These are phyloP conservation scores for Verticillium nonalfalfae DNA, from an alignment of 2,329 filamentous ascomycete genomes.

Conservation along the genomic window DNA sequence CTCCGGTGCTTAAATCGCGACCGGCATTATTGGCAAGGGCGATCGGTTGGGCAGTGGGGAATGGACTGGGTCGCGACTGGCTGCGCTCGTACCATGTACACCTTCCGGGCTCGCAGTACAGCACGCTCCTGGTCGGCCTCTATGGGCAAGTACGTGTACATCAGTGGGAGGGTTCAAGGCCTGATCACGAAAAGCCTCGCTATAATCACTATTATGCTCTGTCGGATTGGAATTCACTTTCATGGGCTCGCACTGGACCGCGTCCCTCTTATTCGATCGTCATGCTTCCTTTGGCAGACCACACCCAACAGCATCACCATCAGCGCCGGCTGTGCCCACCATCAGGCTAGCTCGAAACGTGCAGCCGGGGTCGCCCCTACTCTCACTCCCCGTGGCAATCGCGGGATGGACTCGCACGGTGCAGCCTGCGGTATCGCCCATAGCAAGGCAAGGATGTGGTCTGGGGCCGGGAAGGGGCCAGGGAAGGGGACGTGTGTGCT, in stretches of 20 bases:
- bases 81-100: not conserved
- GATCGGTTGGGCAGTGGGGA: not conserved
- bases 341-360: not conserved
- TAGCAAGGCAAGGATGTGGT: not conserved
- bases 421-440: not conserved
- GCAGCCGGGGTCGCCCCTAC: not conserved
- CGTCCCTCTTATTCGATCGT: not conserved
- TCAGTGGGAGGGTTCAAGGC: not conserved
- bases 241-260: not conserved
- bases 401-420: not conserved
- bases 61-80: not conserved
- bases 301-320: not conserved
- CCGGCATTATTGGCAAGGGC: not conserved
- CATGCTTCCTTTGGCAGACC: not conserved
- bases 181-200: no score
- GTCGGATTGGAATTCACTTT: not conserved
- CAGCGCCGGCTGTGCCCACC: not conserved
- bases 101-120: not conserved
- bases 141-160: no score
- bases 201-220: no score
- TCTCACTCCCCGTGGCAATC: not conserved
- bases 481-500: not conserved
- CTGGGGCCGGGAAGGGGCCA: not conserved
- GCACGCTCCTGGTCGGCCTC: no score
- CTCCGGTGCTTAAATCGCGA: not conserved